Base-by-base conservation (phyloP, 768 basidiomycete genomes). In the Clitopilus hobsonii region DNA sequence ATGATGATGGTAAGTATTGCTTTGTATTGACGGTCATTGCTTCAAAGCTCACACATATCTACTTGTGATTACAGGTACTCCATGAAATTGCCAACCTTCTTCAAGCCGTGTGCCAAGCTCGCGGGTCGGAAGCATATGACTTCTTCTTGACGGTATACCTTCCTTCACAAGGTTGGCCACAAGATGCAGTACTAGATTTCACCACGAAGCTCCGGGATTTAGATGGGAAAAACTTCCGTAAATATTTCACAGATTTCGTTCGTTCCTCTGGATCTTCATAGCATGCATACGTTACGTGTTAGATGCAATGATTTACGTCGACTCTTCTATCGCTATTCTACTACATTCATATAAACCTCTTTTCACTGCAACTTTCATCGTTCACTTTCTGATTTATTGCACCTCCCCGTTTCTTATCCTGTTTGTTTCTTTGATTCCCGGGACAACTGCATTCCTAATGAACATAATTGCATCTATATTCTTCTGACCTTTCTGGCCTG, bases 1-100 rank as follows among this genome's bases (percentile, higher is more conserved):
- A 84, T 88, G 64, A 76, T 88, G 50, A 81, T 87, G 64, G 95
- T 95, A 62, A 65, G 91, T 70, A 10, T 11, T 50, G 24, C n/a
- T n/a, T n/a, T 52, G 54, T 41, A n/a, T n/a, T n/a, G n/a, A n/a
- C 38, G 16, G 10, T 25, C 0, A 41, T 14, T 48, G 18, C 48
- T 36, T 47, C 32, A 30, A 8, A 22, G 48, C 24, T 56, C 13
- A 60, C 49, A 47, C 5, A 51, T 36, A 13, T 16, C 11, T 48
- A 5, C n/a, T n/a, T 16, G 51, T 18, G 16, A 45, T 45, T 16
- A 23, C 62, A 98, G 94, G 88, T 95, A 52, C 74, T 98, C 20
- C 83, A 90, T 60, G 97, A 99, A 67, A 88, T 98, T 53, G 89
- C 90, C 47, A 86, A 83, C 62, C 79, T 98, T 48, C 73, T 98